Conservation (phyloP, 2,329 filamentous ascomycete species). For the Neofusicoccum cordaticola region DNA sequence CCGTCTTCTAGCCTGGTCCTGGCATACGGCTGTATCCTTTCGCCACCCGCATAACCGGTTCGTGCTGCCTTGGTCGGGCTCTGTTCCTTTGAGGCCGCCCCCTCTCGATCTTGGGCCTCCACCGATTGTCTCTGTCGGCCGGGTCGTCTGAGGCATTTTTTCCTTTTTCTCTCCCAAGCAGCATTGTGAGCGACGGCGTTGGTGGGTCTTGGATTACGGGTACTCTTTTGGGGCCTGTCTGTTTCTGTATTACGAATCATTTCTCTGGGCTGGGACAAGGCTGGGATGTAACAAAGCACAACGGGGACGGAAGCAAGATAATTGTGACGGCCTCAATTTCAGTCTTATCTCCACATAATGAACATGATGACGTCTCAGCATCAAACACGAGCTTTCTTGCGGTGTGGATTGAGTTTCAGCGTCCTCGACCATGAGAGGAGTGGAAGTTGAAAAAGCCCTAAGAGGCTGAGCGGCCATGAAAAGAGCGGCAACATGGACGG, state of each 20-base stretch:
- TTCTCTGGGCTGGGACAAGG: background rate
- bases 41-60: background rate
- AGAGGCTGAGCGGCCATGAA: no score
- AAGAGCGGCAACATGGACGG: no score
- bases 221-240: background rate
- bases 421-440: no score
- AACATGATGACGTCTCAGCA: no score
- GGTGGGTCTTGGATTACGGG: background rate
- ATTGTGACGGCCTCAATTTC: background rate
- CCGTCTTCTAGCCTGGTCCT: background rate
- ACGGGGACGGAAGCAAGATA: background rate
- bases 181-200: constrained; percentile 9
- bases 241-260: background rate
- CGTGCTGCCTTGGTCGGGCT: background rate
- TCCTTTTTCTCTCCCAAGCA: background rate
- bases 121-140: background rate
- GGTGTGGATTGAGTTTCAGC: no score
- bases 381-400: no score
- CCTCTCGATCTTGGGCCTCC: no score
- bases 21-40: background rate
- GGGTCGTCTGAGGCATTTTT: background rate
- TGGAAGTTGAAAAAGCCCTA: no score
- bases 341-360: no score
- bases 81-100: background rate
- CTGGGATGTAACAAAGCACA: background rate